A percentile compares a stretch with the other conserved stretches of the same genome.
Conservation (phyloP, 108 stramenopile species). For the Cylindrotheca closterium region DNA sequence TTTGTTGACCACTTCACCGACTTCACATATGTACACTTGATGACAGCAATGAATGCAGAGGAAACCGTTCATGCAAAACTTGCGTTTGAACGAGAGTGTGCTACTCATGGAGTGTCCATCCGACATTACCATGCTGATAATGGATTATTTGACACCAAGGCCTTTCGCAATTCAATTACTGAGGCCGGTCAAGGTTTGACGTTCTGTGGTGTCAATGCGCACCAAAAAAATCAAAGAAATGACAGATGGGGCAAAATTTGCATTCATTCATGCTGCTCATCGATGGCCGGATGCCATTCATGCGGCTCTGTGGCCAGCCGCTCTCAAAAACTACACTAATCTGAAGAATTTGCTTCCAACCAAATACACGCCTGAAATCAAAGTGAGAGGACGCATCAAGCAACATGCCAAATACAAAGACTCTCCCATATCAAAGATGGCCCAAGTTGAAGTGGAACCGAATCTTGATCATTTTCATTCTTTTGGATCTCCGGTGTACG, state of each 20-base stretch:
- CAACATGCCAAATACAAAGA: neutral
- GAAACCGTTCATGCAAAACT: slow-evolving; percentile 35
- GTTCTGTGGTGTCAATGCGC: too few relatives aligned
- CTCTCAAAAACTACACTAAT: slow-evolving; percentile 2
- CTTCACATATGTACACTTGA: slow-evolving; percentile 33
- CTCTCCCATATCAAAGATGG: slow-evolving; percentile 15
- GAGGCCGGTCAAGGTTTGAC: too few relatives aligned
- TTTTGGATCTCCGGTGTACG: slow-evolving; percentile 30
- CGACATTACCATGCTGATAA: slow-evolving; percentile 48
- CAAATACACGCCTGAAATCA: neutral
- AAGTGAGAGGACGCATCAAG: neutral
- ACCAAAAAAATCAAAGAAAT: slow-evolving; percentile 46
- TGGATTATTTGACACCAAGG: slow-evolving; percentile 33
- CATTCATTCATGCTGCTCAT: slow-evolving; percentile 43
- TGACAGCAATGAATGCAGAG: slow-evolving; percentile 14
- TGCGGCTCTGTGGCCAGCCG: slow-evolving; percentile 46
- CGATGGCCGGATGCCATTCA: slow-evolving; percentile 40
- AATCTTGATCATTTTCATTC: slow-evolving; percentile 22
- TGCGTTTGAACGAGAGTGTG: slow-evolving; percentile 36
- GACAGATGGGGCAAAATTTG: slow-evolving; percentile 34
- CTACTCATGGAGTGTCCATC: too few relatives aligned
- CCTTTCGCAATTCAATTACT: slow-evolving; percentile 18
- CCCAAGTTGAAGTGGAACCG: slow-evolving; percentile 5
- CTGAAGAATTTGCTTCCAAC: neutral
- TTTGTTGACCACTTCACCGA: slow-evolving; percentile 35